Base-by-base conservation (phyloP, 345 rosid species). In the Brassica carinata region DNA sequence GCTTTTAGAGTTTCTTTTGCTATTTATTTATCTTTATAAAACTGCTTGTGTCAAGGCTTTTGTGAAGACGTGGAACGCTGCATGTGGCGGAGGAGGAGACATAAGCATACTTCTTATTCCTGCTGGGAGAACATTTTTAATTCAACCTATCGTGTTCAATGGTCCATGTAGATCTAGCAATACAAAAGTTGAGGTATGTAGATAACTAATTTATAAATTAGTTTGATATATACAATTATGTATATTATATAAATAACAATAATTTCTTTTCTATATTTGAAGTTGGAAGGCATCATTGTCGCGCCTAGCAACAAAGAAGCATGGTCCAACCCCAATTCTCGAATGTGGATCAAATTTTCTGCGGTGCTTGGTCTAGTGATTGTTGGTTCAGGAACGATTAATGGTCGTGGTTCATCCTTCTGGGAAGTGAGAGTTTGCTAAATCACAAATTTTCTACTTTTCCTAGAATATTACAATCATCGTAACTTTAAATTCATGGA, bases 131-230 rank as follows among this genome's bases (percentile, higher is more conserved):
- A 80, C 71, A 80, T 80, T 68, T 74, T 69, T 80, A 74, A 57
- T 74, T 31, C 75, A 74, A 26, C 79, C 79, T 31, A 23, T 64
- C 5, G 15, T 26, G 14, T 69, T 80, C 59, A 17, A 51, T 23
- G 83, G 83, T 7, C 83, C 79, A 48, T 80, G 83, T 53, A 69
- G 30, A 34, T 26, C 79, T 48, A 74, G 3, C 14, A 33, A 55
- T 51, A 48, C 69, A 14, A 62, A 62, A 51, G 5, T 80, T 27
- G 79, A 80, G 75, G 83, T 80, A 74, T 1, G 17, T 64, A 18
- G 9, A n/a, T 9, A 1, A 14, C 8, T 70, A 48, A 19, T 62
- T 6, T 19, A 51, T 18, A 33, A 33, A 26, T 9, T 45, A 8
- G 34, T 69, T 0, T 3, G 53, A 34, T 26, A 13, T 3, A 75